Conservation (phyloP, 306 rosid genomes). For the Vigna hirtella region DNA sequence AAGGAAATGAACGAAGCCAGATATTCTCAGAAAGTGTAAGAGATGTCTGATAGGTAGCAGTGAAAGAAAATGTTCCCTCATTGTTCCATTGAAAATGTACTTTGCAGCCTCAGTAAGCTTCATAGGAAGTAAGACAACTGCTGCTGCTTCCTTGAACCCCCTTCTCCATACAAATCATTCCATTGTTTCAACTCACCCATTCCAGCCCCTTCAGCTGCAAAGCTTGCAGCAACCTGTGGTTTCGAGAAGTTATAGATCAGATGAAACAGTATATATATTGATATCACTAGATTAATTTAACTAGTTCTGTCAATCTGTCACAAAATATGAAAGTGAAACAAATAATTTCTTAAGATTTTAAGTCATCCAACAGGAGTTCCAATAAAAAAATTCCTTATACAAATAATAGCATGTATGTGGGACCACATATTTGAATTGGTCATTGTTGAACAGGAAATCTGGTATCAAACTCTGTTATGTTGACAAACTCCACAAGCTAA, state of each 20-base stretch:
- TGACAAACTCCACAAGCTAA: background rate
- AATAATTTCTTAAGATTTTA: no score
- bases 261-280: background rate
- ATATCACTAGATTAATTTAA: no score
- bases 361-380: no score
- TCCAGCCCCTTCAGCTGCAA: conserved; percentile 82
- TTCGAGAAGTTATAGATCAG: conserved; percentile 20
- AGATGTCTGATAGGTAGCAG: background rate
- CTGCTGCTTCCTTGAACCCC: conserved; percentile 90
- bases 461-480: no score
- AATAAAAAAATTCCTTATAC: no score
- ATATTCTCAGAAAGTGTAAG: background rate
- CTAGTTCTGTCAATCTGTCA: no score
- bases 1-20: conserved; percentile 27
- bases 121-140: conserved; percentile 84
- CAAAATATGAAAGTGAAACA: no score
- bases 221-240: conserved; percentile 87
- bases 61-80: conserved; percentile 30
- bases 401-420: no score
- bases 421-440: no score
- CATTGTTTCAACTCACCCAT: conserved; percentile 93
- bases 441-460: no score
- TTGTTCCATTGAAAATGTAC: background rate
- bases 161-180: conserved; percentile 90
- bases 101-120: conserved; percentile 13